Evolutionary conservation across 768 basidiomycete genomes (phyloP), one percentile per base, ranked within the genome.

Genomic region (Naganishia friedmannii): DNA sequence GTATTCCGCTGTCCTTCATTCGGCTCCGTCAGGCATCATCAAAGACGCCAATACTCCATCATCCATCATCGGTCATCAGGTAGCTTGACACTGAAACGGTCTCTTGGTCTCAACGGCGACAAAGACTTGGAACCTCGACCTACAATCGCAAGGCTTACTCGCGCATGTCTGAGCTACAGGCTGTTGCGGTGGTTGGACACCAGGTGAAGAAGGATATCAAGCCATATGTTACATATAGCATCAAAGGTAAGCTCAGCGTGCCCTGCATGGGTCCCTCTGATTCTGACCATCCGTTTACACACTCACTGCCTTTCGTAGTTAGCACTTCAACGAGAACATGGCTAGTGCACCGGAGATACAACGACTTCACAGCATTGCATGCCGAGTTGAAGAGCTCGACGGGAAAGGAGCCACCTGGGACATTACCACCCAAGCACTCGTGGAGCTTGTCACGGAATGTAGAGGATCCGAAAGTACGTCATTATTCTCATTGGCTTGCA

Each of bases 261-360:
- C 45, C 34, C 10, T 17, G 34, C 21, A 28, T 46, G n/a, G n/a
- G 46, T 34, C 32, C 53, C 23, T 26, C 26, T 32, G 23, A 48
- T 23, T 6, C 34, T 12, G 21, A 45, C 42, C 34, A 51, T 42
- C 15, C 34, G 46, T 53, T 29, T 57, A n/a, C 37, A 65, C 39
- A 51, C 31, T n/a, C 31, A n/a, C 68, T 58, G 48, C 28, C 19
- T 4, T 13, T 12, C 3, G 0, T 67, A 76, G 88, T 97, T 74
- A 87, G 90, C 74, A 92, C 92, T 7, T 88, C 91, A 67, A 90
- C 93, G 32, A 88, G 91, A 71, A 89, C 91, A 78, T 97, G 94
- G 93, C 87, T 89, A 69, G 90, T 96, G 85, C 91, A 90, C 88
- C 85, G 90, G 69, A 90, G 95, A 60, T 98, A 97, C 83, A 93